phyloP scores from a whole-genome alignment of 2,329 filamentous ascomycete species.

The Aspergillus ibericus region DNA sequence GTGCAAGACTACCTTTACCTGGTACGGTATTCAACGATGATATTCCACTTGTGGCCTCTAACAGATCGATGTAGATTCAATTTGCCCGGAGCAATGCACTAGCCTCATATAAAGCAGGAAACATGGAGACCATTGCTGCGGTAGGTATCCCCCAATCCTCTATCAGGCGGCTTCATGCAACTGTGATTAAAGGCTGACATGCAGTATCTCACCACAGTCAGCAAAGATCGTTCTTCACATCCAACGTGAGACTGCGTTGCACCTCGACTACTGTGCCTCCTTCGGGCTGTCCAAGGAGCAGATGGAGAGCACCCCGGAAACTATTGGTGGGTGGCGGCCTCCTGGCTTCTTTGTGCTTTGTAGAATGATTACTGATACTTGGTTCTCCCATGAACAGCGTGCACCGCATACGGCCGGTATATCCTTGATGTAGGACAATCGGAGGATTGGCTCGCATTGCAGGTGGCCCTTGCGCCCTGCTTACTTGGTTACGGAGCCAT shows the following conservation, averaged over 20 bases:
- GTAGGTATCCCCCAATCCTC: conserved; percentile 48
- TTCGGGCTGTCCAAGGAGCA: conserved; percentile 75
- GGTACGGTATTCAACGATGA: conserved; percentile 46
- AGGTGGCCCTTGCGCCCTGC: conserved; percentile 82
- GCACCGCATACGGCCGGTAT: conserved; percentile 79
- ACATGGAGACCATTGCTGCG: conserved; percentile 68
- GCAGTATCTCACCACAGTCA: conserved; percentile 44
- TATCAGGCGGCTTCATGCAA: too few species aligned
- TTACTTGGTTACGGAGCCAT: conserved; percentile 85
- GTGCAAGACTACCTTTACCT: conserved; percentile 91
- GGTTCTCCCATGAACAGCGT: conserved; percentile 58
- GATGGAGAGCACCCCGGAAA: conserved; percentile 72
- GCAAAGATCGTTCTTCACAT: conserved; percentile 75
- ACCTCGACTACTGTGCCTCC: conserved; percentile 76
- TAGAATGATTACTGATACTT: conserved; percentile 5
- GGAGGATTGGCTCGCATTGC: conserved; percentile 83
- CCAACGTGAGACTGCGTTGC: conserved; percentile 74
- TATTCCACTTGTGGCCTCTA: not conserved
- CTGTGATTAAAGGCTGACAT: too few species aligned
- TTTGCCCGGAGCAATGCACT: conserved; percentile 85
- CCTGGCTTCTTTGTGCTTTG: not conserved
- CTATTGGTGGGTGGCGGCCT: conserved; percentile 58
- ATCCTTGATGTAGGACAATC: conserved; percentile 86
- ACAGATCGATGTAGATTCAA: conserved; percentile 60
- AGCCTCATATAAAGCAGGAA: conserved; percentile 79